These are phyloP conservation scores for Rosa rugosa DNA, from an alignment of 306 rosid species.

Conservation along the genomic window DNA sequence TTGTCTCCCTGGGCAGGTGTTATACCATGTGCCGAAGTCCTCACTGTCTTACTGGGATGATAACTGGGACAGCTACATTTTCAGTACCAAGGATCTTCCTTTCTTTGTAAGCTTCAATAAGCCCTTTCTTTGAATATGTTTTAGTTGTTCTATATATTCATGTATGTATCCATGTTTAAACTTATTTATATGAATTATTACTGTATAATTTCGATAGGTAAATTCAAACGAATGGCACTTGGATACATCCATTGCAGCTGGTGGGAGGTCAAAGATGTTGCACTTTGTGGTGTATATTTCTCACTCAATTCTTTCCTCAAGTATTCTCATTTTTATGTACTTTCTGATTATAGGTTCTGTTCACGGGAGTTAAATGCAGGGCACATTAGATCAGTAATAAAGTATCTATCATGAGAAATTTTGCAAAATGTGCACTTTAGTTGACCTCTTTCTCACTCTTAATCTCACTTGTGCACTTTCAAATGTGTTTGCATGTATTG, in stretches of 20 bases:
- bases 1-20: slow-evolving; percentile 53
- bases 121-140: slow-evolving; percentile 14
- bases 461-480: not conserved
- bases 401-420: not conserved
- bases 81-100: slow-evolving; percentile 79
- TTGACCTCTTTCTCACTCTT: not conserved
- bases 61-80: slow-evolving; percentile 55
- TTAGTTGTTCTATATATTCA: not conserved
- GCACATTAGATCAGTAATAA: not conserved
- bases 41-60: slow-evolving; percentile 86
- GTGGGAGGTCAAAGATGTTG: slow-evolving; percentile 98
- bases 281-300: slow-evolving; percentile 93
- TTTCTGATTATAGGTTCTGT: not conserved
- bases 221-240: slow-evolving; percentile 97
- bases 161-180: not conserved
- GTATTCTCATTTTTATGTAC: not conserved
- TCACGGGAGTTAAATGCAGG: not conserved
- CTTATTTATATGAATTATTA: slow-evolving; percentile 10
- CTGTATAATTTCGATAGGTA: slow-evolving; percentile 51
- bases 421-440: not conserved
- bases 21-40: slow-evolving; percentile 82
- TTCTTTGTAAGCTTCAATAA: slow-evolving; percentile 69
- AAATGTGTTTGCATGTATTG: not conserved
- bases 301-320: slow-evolving; percentile 37
- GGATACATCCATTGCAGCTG: slow-evolving; percentile 94